Conservation (phyloP, 2,329 filamentous ascomycete genomes). For the Byssothecium circinans region DNA sequence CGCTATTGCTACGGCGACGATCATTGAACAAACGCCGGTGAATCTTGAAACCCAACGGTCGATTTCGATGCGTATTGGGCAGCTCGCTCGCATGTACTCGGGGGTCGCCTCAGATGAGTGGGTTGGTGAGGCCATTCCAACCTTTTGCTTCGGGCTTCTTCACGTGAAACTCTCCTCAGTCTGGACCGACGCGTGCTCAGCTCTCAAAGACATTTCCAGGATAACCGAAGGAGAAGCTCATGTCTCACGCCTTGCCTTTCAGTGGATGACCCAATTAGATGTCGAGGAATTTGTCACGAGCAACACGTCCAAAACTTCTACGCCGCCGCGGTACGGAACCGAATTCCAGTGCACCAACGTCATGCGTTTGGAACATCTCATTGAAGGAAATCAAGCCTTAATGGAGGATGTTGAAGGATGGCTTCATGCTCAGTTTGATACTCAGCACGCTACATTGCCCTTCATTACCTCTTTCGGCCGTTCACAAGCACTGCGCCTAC, state of each 20-base stretch:
- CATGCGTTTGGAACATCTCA: constrained; percentile 48
- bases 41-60: constrained; percentile 73
- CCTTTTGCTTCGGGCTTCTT: constrained; percentile 85
- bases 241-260: constrained; percentile 71
- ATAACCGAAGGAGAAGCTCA: constrained; percentile 71
- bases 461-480: constrained; percentile 62
- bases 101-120: constrained; percentile 62
- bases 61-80: constrained; percentile 83
- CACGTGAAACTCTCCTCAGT: constrained; percentile 82
- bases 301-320: constrained; percentile 8
- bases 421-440: constrained; percentile 66
- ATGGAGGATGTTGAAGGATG: constrained; percentile 46
- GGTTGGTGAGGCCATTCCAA: constrained; percentile 72
- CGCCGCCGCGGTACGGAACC: constrained; percentile 51
- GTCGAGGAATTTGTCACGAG: constrained; percentile 9
- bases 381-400: constrained; percentile 18
- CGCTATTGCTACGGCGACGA: constrained; percentile 66
- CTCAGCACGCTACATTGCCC: constrained; percentile 60
- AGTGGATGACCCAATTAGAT: constrained; percentile 62
- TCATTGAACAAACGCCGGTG: constrained; percentile 79
- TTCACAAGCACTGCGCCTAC: constrained; percentile 76
- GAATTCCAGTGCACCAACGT: constrained; percentile 87
- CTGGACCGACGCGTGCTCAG: constrained; percentile 80
- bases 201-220: constrained; percentile 74
- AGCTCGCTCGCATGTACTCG: constrained; percentile 68